Conservation (phyloP, 441 rosid genomes). For the Monsonia emarginata region DNA sequence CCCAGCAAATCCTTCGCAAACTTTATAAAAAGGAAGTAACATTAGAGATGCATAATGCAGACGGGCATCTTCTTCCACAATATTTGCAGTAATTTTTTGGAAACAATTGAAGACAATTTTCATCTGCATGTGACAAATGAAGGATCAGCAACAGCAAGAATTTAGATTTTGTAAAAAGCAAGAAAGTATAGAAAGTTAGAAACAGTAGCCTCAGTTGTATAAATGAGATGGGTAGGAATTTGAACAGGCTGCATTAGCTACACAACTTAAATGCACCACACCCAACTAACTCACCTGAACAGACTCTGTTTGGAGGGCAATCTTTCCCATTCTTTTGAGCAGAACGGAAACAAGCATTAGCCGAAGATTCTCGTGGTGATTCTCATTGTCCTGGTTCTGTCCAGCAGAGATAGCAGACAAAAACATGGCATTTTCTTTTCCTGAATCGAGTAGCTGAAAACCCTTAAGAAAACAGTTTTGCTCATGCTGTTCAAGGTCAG, state of each 20-base stretch:
- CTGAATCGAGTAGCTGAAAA: conserved; percentile 57
- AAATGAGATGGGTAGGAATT: conserved; percentile 1
- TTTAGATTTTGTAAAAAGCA: neutral
- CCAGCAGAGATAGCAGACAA: conserved; percentile 43
- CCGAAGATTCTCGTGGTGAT: conserved; percentile 27
- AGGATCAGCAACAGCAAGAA: conserved; percentile 5
- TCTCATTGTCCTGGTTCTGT: conserved; percentile 25
- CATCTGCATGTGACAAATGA: conserved; percentile 42
- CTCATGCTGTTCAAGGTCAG: conserved; percentile 46
- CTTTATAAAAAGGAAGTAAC: conserved; percentile 72
- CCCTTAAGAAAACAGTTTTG: conserved; percentile 52
- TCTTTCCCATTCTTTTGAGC: conserved; percentile 65
- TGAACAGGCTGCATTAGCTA: neutral
- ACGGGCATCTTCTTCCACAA: conserved; percentile 34
- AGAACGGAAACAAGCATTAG: conserved; percentile 40
- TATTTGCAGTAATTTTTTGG: conserved; percentile 32
- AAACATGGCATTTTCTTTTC: conserved; percentile 48
- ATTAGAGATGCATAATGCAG: conserved; percentile 44
- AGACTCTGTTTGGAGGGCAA: conserved; percentile 64
- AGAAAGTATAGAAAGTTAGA: no score
- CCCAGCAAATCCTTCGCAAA: conserved; percentile 79
- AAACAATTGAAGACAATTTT: conserved; percentile 52
- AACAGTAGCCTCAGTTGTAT: no score
- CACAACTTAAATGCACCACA: neutral
- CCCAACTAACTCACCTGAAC: conserved; percentile 45